Evolutionary conservation across 306 rosid genomes (phyloP), one percentile per base, ranked within the genome.

Genomic region (Cicer judaicum): DNA sequence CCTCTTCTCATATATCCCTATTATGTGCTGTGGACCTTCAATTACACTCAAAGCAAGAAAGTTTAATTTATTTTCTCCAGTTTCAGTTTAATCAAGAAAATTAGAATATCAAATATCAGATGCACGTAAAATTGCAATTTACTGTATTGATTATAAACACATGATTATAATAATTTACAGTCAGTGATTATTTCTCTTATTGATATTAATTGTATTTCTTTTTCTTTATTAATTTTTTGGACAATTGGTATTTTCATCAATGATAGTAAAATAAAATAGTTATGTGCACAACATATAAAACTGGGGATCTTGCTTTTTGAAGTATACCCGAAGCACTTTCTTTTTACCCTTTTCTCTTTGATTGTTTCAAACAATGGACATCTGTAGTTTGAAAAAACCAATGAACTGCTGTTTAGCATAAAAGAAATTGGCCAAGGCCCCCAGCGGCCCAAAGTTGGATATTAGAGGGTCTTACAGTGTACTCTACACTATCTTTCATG

Each of bases 231-330:
- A 50, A 50, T 29, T 10, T 36, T 70, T 50, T 49, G 4, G 62
- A 34, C 29, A 50, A 36, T n/a, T 36, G 59, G 47, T 50, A 68
- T 52, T 49, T 29, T 49, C 47, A 69, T 69, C 34, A 68, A 69
- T 24, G 61, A 36, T 69, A 15, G 11, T 36, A 69, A 69, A 69
- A 29, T 29, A 69, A 69, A 5, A n/a, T 4, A 24, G 9, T 48
- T 12, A 24, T 47, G 15, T 44, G 56, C 9, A 7, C 46, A 36
- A 38, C 44, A 43, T 7, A 13, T 61, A 61, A 36, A 36, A 61
- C 15, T 40, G 48, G 46, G 69, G 50, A 46, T 48, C 50, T 14
- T 15, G 36, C 50, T 34, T 14, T 68, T 47, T 48, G 10, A 29
- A 41, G 12, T 41, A 12, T 59, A 59, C 77, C 57, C 2, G 40